Evolutionary conservation across 495 filamentous ascomycete species (phyloP).

Genomic region (Immersiella caudata): DNA sequence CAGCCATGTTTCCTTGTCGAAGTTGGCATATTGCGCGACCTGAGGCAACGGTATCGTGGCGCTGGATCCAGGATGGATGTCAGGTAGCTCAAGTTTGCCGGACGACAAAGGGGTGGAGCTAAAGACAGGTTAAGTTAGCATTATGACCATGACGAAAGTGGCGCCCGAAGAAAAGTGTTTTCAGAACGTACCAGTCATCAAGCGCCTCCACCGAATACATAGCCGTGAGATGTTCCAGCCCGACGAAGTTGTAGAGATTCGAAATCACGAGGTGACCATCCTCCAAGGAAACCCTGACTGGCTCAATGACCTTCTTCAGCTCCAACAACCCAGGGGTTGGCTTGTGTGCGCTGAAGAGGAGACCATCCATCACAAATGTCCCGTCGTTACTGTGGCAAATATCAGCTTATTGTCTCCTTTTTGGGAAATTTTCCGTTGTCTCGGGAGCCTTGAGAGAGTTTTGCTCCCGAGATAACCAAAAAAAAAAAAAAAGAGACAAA

Average conservation of each 20-base stretch:
- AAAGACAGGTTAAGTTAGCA: too few relatives aligned
- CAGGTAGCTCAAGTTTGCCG: conserved; percentile 27
- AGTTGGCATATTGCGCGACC: not conserved
- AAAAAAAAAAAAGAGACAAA: too few relatives aligned
- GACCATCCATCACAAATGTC: conserved; percentile 69
- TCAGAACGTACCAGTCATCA: conserved; percentile 22
- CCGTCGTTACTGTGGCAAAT: too few relatives aligned
- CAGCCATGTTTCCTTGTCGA: conserved; percentile 26
- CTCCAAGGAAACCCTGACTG: conserved; percentile 44
- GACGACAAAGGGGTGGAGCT: conserved; percentile 21
- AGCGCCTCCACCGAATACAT: conserved; percentile 27
- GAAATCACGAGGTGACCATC: conserved; percentile 38
- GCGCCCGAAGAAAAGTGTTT: not conserved
- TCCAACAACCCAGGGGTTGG: conserved; percentile 63
- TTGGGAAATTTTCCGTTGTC: too few relatives aligned
- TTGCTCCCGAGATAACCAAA: too few relatives aligned
- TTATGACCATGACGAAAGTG: not conserved
- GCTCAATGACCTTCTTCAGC: conserved; percentile 63
- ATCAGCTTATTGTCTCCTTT: too few relatives aligned
- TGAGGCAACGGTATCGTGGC: conserved; percentile 14
- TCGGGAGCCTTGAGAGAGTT: too few relatives aligned
- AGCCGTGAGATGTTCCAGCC: conserved; percentile 47
- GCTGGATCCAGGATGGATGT: conserved; percentile 20
- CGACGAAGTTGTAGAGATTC: conserved; percentile 58
- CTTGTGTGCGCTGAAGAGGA: conserved; percentile 58